Evolutionary conservation across 2,329 filamentous ascomycete genomes (phyloP).

Genomic region (Rachicladosporium sp.): DNA sequence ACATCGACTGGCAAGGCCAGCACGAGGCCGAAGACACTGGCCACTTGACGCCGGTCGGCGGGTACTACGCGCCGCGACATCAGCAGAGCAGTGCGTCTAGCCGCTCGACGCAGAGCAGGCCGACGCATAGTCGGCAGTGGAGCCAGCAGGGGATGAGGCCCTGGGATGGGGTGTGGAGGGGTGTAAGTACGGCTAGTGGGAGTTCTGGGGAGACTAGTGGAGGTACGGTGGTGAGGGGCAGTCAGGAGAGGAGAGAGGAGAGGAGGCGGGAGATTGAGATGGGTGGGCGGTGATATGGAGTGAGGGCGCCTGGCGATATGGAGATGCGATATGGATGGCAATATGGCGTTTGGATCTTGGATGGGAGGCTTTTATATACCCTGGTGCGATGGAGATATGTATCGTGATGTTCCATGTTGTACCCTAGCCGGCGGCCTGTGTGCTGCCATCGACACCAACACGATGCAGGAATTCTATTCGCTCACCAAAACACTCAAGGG

Average conservation of each 20-base stretch:
- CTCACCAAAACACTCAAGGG: no score
- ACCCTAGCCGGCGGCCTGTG: no score
- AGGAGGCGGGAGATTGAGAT: conserved; percentile 30
- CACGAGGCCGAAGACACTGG: conserved; percentile 1
- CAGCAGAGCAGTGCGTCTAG: conserved; percentile 1
- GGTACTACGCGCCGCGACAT: conserved; percentile 17
- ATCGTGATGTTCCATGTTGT: no score
- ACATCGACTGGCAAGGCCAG: conserved; percentile 9
- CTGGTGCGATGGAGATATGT: no score
- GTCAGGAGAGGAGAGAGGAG: conserved; percentile 20
- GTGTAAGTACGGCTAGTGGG: conserved; percentile 2
- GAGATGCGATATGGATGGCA: no score
- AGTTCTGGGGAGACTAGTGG: conserved; percentile 15
- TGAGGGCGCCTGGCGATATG: no score
- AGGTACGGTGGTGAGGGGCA: conserved; percentile 22
- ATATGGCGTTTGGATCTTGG: no score
- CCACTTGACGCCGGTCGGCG: conserved; percentile 2
- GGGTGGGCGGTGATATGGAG: conserved; percentile 9
- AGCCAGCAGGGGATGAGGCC: conserved; percentile 13
- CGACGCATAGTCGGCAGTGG: conserved; percentile 10
- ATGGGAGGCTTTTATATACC: no score
- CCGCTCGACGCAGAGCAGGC: conserved; percentile 1
- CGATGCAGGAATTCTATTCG: no score
- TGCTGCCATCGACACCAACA: no score
- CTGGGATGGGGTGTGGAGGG: conserved; percentile 22